A percentile compares a stretch with the other conserved stretches of the same genome.
Conservation (phyloP, 2,329 filamentous ascomycete species). For the Colletotrichum neosansevieriae region DNA sequence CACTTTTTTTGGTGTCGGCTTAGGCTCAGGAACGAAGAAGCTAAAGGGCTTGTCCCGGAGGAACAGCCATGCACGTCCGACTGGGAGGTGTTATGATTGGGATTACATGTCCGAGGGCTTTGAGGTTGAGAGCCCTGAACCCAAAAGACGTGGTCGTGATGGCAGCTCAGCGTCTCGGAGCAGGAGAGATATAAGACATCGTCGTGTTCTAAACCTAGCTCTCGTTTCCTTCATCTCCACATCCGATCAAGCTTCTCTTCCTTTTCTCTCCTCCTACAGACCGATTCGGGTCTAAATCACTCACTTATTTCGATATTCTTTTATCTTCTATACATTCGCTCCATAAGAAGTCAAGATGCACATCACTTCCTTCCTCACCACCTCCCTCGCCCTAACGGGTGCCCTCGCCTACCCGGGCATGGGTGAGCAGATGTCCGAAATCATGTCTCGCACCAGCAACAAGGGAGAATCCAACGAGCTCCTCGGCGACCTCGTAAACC, state of each 20-base stretch:
- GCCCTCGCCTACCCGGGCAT: constrained; percentile 41
- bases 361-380: constrained; percentile 34
- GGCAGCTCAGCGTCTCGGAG: not conserved
- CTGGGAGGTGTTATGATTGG: not conserved
- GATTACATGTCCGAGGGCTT: constrained; percentile 12
- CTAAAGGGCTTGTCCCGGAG: constrained; percentile 24
- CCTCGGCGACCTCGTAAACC: constrained; percentile 41
- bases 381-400: constrained; percentile 38
- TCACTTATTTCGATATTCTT: constrained; percentile 10
- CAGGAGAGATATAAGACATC: constrained; percentile 27
- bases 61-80: constrained; percentile 27
- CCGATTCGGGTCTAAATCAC: constrained; percentile 9
- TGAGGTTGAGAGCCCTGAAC: not conserved
- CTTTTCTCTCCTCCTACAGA: constrained; percentile 3
- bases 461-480: constrained; percentile 40
- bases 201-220: not conserved
- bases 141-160: not conserved
- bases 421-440: constrained; percentile 39
- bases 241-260: constrained; percentile 19
- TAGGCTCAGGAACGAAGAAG: constrained; percentile 16
- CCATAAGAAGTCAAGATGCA: constrained; percentile 25
- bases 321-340: not conserved
- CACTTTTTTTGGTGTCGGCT: not conserved
- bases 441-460: constrained; percentile 34
- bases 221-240: not conserved